Conservation (phyloP, 768 basidiomycete genomes). For the Auricularia cornea region DNA sequence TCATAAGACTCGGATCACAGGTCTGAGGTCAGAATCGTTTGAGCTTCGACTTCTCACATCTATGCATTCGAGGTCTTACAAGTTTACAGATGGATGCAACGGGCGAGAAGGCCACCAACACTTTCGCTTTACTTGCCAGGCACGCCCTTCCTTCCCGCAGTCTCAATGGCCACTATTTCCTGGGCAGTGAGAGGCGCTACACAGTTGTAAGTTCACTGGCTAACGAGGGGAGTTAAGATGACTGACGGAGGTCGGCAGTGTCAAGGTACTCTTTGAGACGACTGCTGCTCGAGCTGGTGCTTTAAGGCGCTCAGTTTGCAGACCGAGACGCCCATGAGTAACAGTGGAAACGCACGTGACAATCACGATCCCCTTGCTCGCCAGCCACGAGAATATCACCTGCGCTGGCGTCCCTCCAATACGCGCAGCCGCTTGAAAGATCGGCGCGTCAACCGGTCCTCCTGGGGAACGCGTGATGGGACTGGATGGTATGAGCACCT, state of each 20-base stretch:
- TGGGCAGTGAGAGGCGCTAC: conserved; percentile 45
- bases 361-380: conserved; percentile 55
- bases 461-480: conserved; percentile 24
- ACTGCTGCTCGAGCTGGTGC: conserved; percentile 52
- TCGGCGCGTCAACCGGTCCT: conserved; percentile 54
- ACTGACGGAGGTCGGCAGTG: conserved; percentile 48
- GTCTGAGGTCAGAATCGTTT: no score
- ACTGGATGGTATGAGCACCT: conserved; percentile 6
- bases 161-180: conserved; percentile 57
- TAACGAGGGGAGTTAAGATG: not conserved
- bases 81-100: no score
- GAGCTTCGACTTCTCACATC: no score
- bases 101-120: no score
- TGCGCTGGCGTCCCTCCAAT: conserved; percentile 53
- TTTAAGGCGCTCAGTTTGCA: conserved; percentile 14
- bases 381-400: conserved; percentile 62
- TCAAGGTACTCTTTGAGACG: conserved; percentile 62
- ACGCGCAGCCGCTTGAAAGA: conserved; percentile 44
- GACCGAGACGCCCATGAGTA: not conserved
- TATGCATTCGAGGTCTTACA: no score
- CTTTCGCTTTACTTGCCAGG: conserved; percentile 15
- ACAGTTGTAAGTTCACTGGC: not conserved
- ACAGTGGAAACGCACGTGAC: conserved; percentile 44
- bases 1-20: no score
- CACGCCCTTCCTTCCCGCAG: conserved; percentile 47